These are phyloP conservation scores for Lasiosphaeriaceae sp. DNA, from an alignment of 495 filamentous ascomycete species.

Conservation along the genomic window DNA sequence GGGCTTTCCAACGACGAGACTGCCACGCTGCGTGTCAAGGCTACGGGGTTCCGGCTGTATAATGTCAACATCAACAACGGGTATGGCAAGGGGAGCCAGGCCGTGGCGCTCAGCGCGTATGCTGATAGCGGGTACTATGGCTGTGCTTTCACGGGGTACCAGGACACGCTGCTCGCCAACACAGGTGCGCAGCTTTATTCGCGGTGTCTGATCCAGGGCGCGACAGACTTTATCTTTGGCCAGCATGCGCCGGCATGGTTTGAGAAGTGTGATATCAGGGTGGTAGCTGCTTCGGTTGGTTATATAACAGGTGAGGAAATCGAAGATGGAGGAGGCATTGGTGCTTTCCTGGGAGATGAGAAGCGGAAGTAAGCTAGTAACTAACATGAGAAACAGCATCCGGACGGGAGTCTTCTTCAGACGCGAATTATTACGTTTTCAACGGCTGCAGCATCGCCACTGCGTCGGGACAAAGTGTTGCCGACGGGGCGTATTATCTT, in stretches of 20 bases:
- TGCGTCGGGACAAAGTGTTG: slow-evolving; percentile 43
- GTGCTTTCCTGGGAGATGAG: background rate
- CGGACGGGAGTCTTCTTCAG: slow-evolving; percentile 48
- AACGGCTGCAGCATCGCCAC: slow-evolving; percentile 50
- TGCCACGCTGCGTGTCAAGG: slow-evolving; percentile 53
- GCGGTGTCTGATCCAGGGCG: slow-evolving; percentile 53
- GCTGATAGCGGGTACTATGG: slow-evolving; percentile 57
- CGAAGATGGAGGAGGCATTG: too few species aligned
- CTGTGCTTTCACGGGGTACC: slow-evolving; percentile 52
- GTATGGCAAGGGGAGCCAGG: slow-evolving; percentile 51
- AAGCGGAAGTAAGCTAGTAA: background rate
- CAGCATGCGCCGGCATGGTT: slow-evolving; percentile 60
- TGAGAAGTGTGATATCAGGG: slow-evolving; percentile 52
- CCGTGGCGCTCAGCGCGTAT: slow-evolving; percentile 55
- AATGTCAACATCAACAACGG: slow-evolving; percentile 61
- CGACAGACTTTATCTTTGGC: slow-evolving; percentile 66
- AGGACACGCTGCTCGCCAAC: slow-evolving; percentile 60
- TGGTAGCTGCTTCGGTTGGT: slow-evolving; percentile 42
- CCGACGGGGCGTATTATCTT: slow-evolving; percentile 53
- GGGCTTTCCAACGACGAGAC: slow-evolving; percentile 45
- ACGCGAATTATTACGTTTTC: slow-evolving; percentile 60
- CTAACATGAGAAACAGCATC: slow-evolving; percentile 38
- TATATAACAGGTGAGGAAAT: slow-evolving; percentile 48
- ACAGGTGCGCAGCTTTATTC: slow-evolving; percentile 57
- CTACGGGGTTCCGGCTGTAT: slow-evolving; percentile 52